These are phyloP conservation scores for Hymenoscyphus scutula DNA, from an alignment of 2,329 filamentous ascomycete species.

Conservation along the genomic window DNA sequence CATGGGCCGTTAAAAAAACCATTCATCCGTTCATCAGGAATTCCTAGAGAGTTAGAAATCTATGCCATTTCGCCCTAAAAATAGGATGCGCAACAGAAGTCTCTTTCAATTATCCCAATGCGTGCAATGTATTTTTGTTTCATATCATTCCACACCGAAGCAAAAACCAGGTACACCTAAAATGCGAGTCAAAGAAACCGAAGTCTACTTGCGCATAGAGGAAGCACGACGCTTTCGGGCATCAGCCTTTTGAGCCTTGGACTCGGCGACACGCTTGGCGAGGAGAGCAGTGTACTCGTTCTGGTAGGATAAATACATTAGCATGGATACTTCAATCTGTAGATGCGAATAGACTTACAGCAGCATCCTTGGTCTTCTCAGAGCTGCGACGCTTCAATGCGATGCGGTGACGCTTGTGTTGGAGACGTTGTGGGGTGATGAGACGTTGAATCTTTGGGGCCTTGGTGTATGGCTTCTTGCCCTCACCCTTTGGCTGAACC, in stretches of 20 bases:
- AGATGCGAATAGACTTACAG: constrained; percentile 62
- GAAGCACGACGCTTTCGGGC: constrained; percentile 94
- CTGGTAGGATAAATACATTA: constrained; percentile 51
- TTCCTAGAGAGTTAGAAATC: constrained; percentile 8
- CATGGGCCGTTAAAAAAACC: constrained; percentile 1
- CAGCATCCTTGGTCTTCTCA: constrained; percentile 98
- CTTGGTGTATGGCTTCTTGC: constrained; percentile 99
- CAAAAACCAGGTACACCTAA: constrained; percentile 17
- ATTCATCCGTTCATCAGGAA: constrained; percentile 13
- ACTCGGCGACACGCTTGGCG: constrained; percentile 94
- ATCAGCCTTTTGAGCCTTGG: constrained; percentile 91
- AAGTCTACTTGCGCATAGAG: constrained; percentile 82
- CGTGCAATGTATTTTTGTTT: constrained; percentile 9
- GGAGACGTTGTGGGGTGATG: constrained; percentile 97
- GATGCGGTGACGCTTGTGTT: constrained; percentile 98
- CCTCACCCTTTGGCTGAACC: constrained; percentile 94
- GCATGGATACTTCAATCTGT: constrained; percentile 23
- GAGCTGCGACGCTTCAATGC: constrained; percentile 97
- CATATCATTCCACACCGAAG: constrained; percentile 21
- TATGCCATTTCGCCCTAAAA: constrained; percentile 2
- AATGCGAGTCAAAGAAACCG: constrained; percentile 15
- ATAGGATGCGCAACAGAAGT: constrained; percentile 6
- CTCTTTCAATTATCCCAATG: constrained; percentile 13
- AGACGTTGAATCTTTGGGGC: constrained; percentile 99
- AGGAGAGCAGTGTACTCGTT: constrained; percentile 96